Percentiles rank a stretch among this genome's conserved stretches.
Evolutionary conservation across 768 basidiomycete species (phyloP).

Genomic region (Fibroporia radiculosa): DNA sequence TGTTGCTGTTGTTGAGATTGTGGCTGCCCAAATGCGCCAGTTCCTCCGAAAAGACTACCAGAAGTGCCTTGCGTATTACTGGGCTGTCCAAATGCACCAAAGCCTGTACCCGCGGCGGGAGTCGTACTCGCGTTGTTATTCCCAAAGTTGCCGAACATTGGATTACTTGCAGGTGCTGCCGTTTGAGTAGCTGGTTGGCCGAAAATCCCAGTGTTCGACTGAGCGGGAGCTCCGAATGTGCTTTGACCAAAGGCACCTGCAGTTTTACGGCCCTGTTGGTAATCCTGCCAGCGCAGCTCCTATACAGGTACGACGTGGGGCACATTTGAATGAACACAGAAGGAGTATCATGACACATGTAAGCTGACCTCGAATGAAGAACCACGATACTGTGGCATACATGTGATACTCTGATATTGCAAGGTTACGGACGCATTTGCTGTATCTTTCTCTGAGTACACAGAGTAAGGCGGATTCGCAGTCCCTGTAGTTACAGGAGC

Average conservation of each 20-base stretch:
- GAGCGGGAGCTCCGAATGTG: conserved; percentile 25
- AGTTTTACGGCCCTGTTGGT: conserved; percentile 37
- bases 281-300: conserved; percentile 44
- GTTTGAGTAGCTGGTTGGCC: conserved; percentile 22
- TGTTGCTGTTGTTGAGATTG: conserved; percentile 29
- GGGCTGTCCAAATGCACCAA: conserved; percentile 25
- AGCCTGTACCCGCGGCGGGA: conserved; percentile 16
- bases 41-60: conserved; percentile 16
- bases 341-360: neutral
- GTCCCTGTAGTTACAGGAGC: conserved; percentile 65
- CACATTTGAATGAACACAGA: conserved; percentile 1
- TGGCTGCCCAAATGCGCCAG: conserved; percentile 22
- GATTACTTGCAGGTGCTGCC: conserved; percentile 22
- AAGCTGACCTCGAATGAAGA: conserved; percentile 50
- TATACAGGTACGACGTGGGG: conserved; percentile 11
- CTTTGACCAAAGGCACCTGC: conserved; percentile 28
- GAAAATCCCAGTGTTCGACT: conserved; percentile 19
- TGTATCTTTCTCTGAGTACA: conserved; percentile 60
- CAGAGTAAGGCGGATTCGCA: conserved; percentile 52
- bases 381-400: conserved; percentile 71
- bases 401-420: conserved; percentile 78
- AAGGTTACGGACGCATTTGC: conserved; percentile 35
- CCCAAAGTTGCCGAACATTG: conserved; percentile 22
- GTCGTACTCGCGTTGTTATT: conserved; percentile 16
- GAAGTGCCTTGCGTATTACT: conserved; percentile 13